Conservation (phyloP, 352 stramenopile genomes). For the Phytophthora quininea region DNA sequence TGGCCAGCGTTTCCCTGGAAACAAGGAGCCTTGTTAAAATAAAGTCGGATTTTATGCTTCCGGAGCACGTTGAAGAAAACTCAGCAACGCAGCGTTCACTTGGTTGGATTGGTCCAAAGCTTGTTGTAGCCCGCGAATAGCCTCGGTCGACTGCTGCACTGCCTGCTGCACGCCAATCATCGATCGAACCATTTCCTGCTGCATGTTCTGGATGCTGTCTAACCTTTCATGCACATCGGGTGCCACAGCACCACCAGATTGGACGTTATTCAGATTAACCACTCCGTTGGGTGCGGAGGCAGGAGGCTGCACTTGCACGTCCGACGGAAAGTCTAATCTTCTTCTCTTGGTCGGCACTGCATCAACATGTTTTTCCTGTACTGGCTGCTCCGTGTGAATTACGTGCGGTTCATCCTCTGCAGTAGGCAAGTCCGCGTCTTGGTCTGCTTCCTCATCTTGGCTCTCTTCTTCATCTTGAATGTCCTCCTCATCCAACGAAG, state of each 20-base stretch:
- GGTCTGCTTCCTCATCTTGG: slow-evolving; percentile 1
- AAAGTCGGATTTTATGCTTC: slow-evolving; percentile 6
- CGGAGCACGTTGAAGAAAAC: slow-evolving; percentile 24
- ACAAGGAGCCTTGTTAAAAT: no score
- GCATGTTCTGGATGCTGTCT: slow-evolving; percentile 25
- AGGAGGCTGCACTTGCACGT: background rate
- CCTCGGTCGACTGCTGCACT: slow-evolving; percentile 35
- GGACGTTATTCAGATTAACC: no score
- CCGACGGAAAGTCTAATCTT: slow-evolving; percentile 3
- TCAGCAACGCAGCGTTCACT: slow-evolving; percentile 32
- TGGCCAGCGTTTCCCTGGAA: no score
- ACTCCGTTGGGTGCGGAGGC: background rate
- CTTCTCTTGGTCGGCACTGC: slow-evolving; percentile 17
- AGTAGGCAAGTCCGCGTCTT: slow-evolving; percentile 4
- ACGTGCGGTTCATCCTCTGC: background rate
- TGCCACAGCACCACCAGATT: background rate
- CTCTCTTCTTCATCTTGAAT: slow-evolving; percentile 1
- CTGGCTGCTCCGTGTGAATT: background rate
- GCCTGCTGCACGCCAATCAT: slow-evolving; percentile 34
- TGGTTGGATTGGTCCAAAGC: slow-evolving; percentile 34
- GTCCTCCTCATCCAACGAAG: background rate
- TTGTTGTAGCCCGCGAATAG: slow-evolving; percentile 25
- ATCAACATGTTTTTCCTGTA: background rate
- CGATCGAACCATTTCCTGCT: slow-evolving; percentile 28
- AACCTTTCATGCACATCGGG: slow-evolving; percentile 15